phyloP scores from a whole-genome alignment of 768 basidiomycete species.

The Atractiella rhizophila region DNA sequence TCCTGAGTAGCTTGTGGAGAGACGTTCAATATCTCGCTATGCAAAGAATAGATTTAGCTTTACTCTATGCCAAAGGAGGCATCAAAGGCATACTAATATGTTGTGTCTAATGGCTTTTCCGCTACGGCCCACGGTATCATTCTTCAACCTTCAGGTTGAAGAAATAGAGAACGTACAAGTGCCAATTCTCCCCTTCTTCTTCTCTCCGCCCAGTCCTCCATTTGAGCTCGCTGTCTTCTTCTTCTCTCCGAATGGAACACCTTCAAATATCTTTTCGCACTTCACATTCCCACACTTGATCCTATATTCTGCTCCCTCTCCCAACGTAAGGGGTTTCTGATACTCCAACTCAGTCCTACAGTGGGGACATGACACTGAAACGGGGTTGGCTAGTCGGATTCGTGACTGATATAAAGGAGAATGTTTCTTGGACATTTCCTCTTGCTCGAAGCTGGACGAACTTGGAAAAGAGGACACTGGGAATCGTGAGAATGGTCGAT shows the following conservation, averaged over 20 bases:
- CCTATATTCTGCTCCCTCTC: slow-evolving; percentile 34
- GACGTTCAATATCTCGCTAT: slow-evolving; percentile 31
- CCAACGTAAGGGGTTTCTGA: slow-evolving; percentile 29
- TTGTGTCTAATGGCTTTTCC: slow-evolving; percentile 61
- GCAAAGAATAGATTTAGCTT: neutral
- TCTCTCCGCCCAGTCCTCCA: slow-evolving; percentile 50
- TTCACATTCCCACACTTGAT: slow-evolving; percentile 47
- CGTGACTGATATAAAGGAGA: too few species aligned
- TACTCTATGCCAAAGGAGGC: too few species aligned
- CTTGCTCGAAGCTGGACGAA: too few species aligned
- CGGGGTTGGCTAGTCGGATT: too few species aligned
- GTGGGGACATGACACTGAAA: slow-evolving; percentile 12
- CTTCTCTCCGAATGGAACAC: slow-evolving; percentile 12
- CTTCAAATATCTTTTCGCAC: slow-evolving; percentile 30
- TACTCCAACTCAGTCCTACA: slow-evolving; percentile 15
- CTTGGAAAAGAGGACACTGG: too few species aligned
- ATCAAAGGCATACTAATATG: slow-evolving; percentile 43
- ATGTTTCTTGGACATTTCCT: too few species aligned
- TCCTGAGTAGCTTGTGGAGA: slow-evolving; percentile 47
- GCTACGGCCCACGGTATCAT: slow-evolving; percentile 33
- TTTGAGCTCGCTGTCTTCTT: slow-evolving; percentile 18
- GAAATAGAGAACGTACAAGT: too few species aligned
- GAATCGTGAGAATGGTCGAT: too few species aligned
- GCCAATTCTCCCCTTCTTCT: too few species aligned
- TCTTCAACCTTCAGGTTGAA: too few species aligned